Conservation (phyloP, 2,329 filamentous ascomycete species). For the Cytospora schulzeri region DNA sequence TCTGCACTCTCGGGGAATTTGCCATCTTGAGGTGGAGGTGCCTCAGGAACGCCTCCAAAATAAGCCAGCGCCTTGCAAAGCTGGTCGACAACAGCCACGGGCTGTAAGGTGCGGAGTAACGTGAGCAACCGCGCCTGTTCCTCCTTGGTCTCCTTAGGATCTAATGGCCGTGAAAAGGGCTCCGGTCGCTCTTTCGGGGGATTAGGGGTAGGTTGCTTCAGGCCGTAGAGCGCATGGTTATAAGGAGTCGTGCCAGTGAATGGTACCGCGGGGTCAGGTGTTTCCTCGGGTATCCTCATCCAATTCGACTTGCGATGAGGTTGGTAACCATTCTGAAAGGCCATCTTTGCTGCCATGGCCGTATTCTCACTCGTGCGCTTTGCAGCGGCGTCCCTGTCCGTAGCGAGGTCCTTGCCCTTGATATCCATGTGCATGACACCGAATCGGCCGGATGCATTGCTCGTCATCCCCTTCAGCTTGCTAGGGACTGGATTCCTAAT, state of each 20-base stretch:
- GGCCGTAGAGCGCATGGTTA: slow-evolving; percentile 24
- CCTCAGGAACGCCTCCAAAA: slow-evolving; percentile 62
- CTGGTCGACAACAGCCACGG: slow-evolving; percentile 60
- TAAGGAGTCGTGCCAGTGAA: slow-evolving; percentile 27
- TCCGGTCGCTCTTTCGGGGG: slow-evolving; percentile 17
- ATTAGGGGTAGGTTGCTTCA: slow-evolving; percentile 20
- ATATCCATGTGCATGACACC: slow-evolving; percentile 64
- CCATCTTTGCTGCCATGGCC: slow-evolving; percentile 58
- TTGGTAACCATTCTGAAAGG: slow-evolving; percentile 54
- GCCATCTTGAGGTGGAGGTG: slow-evolving; percentile 51
- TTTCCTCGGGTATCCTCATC: slow-evolving; percentile 24
- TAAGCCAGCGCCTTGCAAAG: slow-evolving; percentile 65
- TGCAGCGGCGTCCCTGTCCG: slow-evolving; percentile 55
- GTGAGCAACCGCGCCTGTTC: slow-evolving; percentile 63
- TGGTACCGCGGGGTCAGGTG: slow-evolving; percentile 16
- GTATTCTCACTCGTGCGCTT: slow-evolving; percentile 65
- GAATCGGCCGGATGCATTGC: slow-evolving; percentile 61
- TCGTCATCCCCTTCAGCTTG: slow-evolving; percentile 62
- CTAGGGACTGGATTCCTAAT: slow-evolving; percentile 62
- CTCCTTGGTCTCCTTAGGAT: slow-evolving; percentile 54
- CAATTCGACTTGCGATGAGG: slow-evolving; percentile 27
- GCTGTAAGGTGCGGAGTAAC: slow-evolving; percentile 57
- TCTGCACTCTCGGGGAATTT: slow-evolving; percentile 59
- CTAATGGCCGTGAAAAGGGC: slow-evolving; percentile 24
- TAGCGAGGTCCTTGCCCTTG: slow-evolving; percentile 44